Evolutionary conservation across 495 filamentous ascomycete genomes (phyloP), one percentile per base, ranked within the genome.

Genomic region (Achaetomiella virescens): DNA sequence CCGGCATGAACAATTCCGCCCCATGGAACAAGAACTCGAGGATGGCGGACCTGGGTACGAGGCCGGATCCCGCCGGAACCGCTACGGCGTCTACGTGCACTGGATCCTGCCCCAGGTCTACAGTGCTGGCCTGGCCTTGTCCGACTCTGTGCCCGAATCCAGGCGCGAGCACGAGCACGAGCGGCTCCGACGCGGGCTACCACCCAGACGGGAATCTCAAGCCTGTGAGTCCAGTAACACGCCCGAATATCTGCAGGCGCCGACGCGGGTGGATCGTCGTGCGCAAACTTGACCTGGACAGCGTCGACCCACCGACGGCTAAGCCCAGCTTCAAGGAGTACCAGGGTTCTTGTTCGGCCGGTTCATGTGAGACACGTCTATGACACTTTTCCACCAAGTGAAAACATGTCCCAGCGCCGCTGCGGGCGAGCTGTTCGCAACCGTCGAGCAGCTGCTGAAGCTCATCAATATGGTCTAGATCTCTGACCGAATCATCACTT

Each of bases 91-190:
- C 4, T 81, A 82, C 52, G 15, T 84, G 0, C 72, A 78, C 57
- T 83, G 80, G 80, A 71, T 55, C 1, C n/a, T 83, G 0, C 80
- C 80, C 0, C 70, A 68, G 0, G 8, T 65, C 11, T 82, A 78
- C 49, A 70, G 79, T 0, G 24, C 60, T 0, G 78, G 75, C 7
- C 41, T 58, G 0, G 59, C 68, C 3, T 51, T 58, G 0, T 62
- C 66, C 17, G 37, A 44, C 24, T 47, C 29, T 20, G 61, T n/a
- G n/a, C n/a, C n/a, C n/a, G n/a, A n/a, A n/a, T n/a, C 40, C 45
- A 51, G 3, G 1, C 9, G 6, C 27, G 22, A 31, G 24, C 18
- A 11, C 21, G 17, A 14, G 44, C 38, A 43, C 22, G 48, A 57
- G 57, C 50, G 47, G 12, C 46, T 48, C 47, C 10, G 43, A 27